Base-by-base conservation (phyloP, 2,329 filamentous ascomycete species). In the Plectosphaerella plurivora region DNA sequence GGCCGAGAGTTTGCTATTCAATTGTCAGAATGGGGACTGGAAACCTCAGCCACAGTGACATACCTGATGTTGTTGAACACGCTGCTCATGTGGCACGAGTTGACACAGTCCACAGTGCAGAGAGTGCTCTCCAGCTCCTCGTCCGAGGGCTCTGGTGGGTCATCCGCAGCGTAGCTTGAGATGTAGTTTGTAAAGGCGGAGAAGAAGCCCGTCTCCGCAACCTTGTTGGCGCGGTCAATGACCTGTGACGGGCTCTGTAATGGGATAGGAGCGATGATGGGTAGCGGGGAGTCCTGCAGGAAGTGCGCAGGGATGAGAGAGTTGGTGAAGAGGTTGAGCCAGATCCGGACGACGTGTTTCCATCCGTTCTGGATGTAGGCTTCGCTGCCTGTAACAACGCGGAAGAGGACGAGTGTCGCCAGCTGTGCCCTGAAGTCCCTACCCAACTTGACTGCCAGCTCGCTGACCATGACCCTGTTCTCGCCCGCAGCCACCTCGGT, bases 121-220 rank as follows among this genome's bases (percentile, higher is more conserved):
- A 99, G 76, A 0, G 94, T 97, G 65, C 94, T 96, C 63, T 99
- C 94, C 28, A 99, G 79, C 67, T 99, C 94, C 66, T 97, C 93
- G 58, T 97, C 91, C 1, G 94, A 97, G 3, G 94, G 94, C 71
- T 99, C 94, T 0, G 94, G 94, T 12, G 94, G 94, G 64, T 99
- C 94, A 68, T 97, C 94, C 11, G 94, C 95, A 42, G 95, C 94
- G 67, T 99, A 97, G 68, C 93, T 97, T n/a, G 92, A 96, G 33
- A 99, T 91, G 63, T 97, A 99, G 5, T 89, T 96, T 1, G 93
- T 95, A 62, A 99, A 90, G 1, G 93, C 91, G 4, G 92, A 96
- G 66, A 99, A 91, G 48, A 99, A 82, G 6, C 94, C 91, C 3
- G 86, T 85, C 25, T 99, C 94, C 53, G 78, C 83, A 35, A 86